Base-by-base conservation (phyloP, 805 yeast genomes). In the Cyberlindnera subsufficiens region DNA sequence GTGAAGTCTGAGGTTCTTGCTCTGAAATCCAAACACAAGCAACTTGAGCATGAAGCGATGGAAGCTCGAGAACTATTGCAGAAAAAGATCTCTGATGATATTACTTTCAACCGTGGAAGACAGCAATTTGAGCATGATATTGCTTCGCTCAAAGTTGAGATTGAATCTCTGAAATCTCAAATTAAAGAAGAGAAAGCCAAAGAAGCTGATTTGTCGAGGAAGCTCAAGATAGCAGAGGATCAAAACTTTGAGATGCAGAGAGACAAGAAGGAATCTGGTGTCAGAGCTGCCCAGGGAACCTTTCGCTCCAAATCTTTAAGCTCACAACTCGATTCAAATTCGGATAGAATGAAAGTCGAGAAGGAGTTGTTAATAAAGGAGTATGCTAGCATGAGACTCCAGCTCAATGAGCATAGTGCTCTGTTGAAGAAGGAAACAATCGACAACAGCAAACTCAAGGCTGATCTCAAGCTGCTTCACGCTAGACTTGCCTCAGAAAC, bases 401-500 rank as follows among this genome's bases (percentile, higher is more conserved):
- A 75, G 45, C 57, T 80, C 18, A 74, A 77, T 45, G 84, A 79
- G 44, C 69, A 67, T 17, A 64, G 70, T 45, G 79, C 78, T 9
- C 54, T 65, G 3, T 51, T 78, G 40, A 65, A 76, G 35, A 72
- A 67, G 31, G 80, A 77, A 52, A 52, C 62, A 9, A 64, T 64
- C 27, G 68, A 64, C 17, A 67, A 66, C 37, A 58, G 67, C 53
- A 59, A 73, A 62, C 58, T 82, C 35, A 64, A 68, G 19, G 78
- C 82, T 36, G 87, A 82, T 45, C 54, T 82, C 40, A 70, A 72
- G 29, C 64, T 82, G 51, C 60, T 85, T 13, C 83, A 81, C 50
- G 74, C 81, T 2, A 71, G 86, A 51, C 58, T 80, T n/a, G 81
- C 83, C 2, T 70, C 82, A n/a, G 82, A 79, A 39, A 69, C 80